Evolutionary conservation across 2,329 filamentous ascomycete genomes (phyloP).

Genomic region (Byssoonygena ceratinophila): DNA sequence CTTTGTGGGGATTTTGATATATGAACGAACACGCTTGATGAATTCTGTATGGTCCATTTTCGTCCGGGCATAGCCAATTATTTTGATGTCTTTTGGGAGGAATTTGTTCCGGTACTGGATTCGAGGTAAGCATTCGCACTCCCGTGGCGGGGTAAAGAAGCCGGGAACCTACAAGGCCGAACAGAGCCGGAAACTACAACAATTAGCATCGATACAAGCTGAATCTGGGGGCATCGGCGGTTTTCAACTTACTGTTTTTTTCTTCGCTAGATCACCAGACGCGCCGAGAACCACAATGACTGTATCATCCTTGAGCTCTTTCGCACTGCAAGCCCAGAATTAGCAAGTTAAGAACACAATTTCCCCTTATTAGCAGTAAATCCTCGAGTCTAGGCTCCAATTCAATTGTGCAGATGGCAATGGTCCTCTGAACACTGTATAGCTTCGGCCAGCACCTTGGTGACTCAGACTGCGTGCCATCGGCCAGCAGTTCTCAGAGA

Average conservation of each 20-base stretch:
- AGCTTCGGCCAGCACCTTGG: background rate
- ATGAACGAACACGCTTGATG: constrained; percentile 85
- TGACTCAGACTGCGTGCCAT: background rate
- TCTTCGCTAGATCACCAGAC: constrained; percentile 96
- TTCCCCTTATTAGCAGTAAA: background rate
- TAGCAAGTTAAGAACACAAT: background rate
- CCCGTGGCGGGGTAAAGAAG: background rate
- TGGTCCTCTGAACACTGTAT: too few relatives aligned
- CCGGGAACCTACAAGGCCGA: constrained; percentile 70
- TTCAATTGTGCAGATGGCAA: too few relatives aligned
- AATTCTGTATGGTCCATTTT: constrained; percentile 99
- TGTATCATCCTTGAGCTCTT: constrained; percentile 98
- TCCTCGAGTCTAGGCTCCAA: background rate
- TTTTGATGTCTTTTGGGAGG: constrained; percentile 87
- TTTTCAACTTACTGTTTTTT: constrained; percentile 70
- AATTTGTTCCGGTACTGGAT: constrained; percentile 93
- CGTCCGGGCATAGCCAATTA: constrained; percentile 96
- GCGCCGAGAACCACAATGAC: constrained; percentile 92
- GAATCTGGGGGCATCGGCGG: constrained; percentile 15
- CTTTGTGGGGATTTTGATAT: constrained; percentile 98
- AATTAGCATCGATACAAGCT: constrained; percentile 14
- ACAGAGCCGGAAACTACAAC: constrained; percentile 80
- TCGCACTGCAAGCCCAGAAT: constrained; percentile 45
- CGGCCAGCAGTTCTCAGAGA: too few relatives aligned
- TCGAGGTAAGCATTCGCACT: constrained; percentile 16